Percentiles rank a stretch among this genome's conserved stretches.
These are phyloP conservation scores for Phycomyces blakesleeanus DNA, from an alignment of 192 early-diverging fungal genomes.

Conservation along the genomic window DNA sequence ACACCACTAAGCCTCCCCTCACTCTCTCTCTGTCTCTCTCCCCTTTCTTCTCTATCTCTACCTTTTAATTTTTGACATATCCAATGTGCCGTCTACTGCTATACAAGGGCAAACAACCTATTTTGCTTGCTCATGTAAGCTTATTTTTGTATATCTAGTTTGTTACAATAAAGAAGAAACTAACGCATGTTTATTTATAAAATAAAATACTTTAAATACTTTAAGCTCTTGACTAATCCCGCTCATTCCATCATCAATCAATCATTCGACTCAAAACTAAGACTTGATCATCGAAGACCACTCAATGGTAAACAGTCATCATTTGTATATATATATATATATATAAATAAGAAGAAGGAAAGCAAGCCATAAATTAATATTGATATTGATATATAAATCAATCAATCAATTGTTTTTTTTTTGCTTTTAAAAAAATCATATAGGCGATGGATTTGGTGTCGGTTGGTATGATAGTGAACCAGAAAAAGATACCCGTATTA, in stretches of 20 bases:
- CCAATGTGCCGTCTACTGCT: constrained; percentile 72
- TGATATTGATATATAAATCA: too few relatives aligned
- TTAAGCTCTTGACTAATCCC: constrained; percentile 69
- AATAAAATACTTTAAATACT: too few relatives aligned
- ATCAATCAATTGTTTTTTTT: too few relatives aligned
- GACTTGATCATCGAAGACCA: constrained; percentile 56
- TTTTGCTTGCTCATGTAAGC: constrained; percentile 64
- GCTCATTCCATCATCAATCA: constrained; percentile 80
- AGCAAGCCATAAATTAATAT: too few relatives aligned
- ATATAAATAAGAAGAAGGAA: too few relatives aligned
- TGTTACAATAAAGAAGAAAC: too few relatives aligned
- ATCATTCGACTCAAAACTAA: constrained; percentile 70
- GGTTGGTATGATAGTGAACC: constrained; percentile 68
- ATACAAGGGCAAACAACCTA: constrained; percentile 76
- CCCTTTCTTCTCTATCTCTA: constrained; percentile 7
- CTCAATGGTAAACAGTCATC: constrained; percentile 55
- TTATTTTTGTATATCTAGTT: not conserved
- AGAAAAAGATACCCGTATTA: constrained; percentile 37
- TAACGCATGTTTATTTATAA: too few relatives aligned
- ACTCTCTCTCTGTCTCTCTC: not conserved
- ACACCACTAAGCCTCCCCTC: too few relatives aligned
- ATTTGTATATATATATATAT: too few relatives aligned
- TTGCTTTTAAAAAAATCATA: not conserved
- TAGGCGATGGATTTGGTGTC: constrained; percentile 78
- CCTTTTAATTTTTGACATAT: constrained; percentile 4